Percentiles rank a stretch among this genome's conserved stretches.
phyloP scores from a whole-genome alignment of 768 basidiomycete species.

The Ramaria sp. region DNA sequence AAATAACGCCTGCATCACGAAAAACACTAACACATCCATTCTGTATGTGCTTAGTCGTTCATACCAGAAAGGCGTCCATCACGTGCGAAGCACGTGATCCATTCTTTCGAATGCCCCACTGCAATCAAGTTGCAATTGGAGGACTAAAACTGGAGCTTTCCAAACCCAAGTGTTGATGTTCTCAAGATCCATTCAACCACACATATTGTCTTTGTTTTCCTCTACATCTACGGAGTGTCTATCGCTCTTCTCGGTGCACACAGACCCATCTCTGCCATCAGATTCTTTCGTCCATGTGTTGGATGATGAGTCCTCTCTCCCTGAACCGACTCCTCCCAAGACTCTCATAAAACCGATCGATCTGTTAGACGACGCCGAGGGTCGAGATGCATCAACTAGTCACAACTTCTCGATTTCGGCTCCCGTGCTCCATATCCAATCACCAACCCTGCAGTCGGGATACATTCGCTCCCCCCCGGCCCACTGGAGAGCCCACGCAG shows the following conservation, averaged over 20 bases:
- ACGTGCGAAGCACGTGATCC: not conserved
- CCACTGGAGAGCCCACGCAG: constrained; percentile 1
- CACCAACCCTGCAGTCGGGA: constrained; percentile 56
- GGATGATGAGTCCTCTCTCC: constrained; percentile 42
- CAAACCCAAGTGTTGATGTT: constrained; percentile 32
- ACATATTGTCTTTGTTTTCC: constrained; percentile 62
- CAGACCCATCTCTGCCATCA: constrained; percentile 38
- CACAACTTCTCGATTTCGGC: constrained; percentile 36
- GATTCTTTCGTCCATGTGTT: constrained; percentile 60
- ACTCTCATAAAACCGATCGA: constrained; percentile 29
- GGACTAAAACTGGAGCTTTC: not conserved
- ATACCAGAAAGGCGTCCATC: too few species aligned
- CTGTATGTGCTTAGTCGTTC: too few species aligned
- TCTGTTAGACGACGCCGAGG: constrained; percentile 13
- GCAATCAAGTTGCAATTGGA: not conserved
- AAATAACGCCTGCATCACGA: too few species aligned
- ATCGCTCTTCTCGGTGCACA: constrained; percentile 36
- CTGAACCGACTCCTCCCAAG: constrained; percentile 35
- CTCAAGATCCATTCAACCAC: constrained; percentile 44
- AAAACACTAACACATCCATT: too few species aligned
- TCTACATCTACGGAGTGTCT: constrained; percentile 58
- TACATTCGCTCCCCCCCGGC: constrained; percentile 53
- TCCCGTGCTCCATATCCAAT: constrained; percentile 71
- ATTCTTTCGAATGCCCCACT: not conserved
- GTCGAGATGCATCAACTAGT: constrained; percentile 8